A percentile compares a stretch with the other conserved stretches of the same genome.
phyloP scores from a whole-genome alignment of 2,329 filamentous ascomycete species.

The Ophiostoma fasciatum region DNA sequence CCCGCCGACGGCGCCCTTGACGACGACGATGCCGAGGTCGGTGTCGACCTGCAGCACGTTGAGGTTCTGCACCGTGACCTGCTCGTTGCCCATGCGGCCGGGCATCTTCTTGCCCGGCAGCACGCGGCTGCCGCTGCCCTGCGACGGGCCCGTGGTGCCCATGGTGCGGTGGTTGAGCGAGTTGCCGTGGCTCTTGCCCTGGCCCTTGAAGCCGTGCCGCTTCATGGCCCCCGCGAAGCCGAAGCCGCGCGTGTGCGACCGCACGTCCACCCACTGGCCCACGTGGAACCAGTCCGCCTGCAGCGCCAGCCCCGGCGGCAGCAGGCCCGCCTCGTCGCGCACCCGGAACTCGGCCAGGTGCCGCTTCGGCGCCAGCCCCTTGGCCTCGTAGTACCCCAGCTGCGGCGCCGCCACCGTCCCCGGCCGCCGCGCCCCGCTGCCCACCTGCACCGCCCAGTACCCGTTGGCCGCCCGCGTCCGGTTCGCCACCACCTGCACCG shows the following conservation, averaged over 20 bases:
- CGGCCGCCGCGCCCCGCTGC: conserved; percentile 57
- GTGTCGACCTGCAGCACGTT: conserved; percentile 78
- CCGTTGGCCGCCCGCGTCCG: conserved; percentile 72
- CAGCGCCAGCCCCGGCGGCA: conserved; percentile 61
- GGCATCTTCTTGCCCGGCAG: conserved; percentile 97
- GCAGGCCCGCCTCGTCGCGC: conserved; percentile 53
- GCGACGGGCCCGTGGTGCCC: conserved; percentile 76
- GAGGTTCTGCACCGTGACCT: conserved; percentile 81
- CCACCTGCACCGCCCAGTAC: conserved; percentile 89
- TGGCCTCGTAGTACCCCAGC: conserved; percentile 75
- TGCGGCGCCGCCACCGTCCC: conserved; percentile 67
- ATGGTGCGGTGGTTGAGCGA: conserved; percentile 87
- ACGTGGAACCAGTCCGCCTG: conserved; percentile 81
- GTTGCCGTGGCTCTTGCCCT: conserved; percentile 87
- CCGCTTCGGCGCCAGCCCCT: conserved; percentile 70
- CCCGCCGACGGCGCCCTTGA: conserved; percentile 75
- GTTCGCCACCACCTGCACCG: conserved; percentile 75
- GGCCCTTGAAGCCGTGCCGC: conserved; percentile 76
- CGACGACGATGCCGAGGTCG: conserved; percentile 73
- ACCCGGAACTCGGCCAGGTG: conserved; percentile 81
- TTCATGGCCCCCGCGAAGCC: conserved; percentile 98
- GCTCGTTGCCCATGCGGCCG: conserved; percentile 83
- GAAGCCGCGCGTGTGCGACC: conserved; percentile 67
- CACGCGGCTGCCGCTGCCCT: conserved; percentile 85
- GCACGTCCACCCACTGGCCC: conserved; percentile 82